Evolutionary conservation across 441 rosid genomes (phyloP).

Genomic region (Gossypium gossypioides): DNA sequence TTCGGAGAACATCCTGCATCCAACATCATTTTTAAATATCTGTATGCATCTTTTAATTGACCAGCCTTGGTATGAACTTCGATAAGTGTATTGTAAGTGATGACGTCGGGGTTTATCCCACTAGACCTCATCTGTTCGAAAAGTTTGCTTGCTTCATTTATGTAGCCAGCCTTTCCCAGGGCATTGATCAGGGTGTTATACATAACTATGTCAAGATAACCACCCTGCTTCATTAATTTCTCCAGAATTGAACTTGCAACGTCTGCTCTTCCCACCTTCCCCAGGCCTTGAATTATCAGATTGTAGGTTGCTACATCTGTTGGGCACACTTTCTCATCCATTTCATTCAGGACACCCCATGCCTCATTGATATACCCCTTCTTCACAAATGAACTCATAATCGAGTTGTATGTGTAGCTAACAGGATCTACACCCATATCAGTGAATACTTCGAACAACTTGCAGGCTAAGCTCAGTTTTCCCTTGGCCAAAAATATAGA

Average conservation of each 20-base stretch:
- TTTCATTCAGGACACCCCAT: conserved; percentile 52
- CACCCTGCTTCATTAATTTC: conserved; percentile 60
- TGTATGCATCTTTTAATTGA: conserved; percentile 56
- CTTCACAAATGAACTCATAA: conserved; percentile 76
- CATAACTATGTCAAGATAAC: conserved; percentile 72
- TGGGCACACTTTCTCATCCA: conserved; percentile 56
- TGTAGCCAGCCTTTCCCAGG: conserved; percentile 62
- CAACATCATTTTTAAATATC: conserved; percentile 58
- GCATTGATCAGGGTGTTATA: conserved; percentile 75
- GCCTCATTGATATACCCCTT: conserved; percentile 66
- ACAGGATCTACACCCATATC: conserved; percentile 52
- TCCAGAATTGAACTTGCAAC: conserved; percentile 59
- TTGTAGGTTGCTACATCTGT: conserved; percentile 73
- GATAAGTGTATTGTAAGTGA: conserved; percentile 69
- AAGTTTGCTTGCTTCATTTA: conserved; percentile 53
- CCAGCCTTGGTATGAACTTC: conserved; percentile 79
- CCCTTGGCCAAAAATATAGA: conserved; percentile 55
- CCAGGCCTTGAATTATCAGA: conserved; percentile 66
- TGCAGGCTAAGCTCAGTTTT: conserved; percentile 64
- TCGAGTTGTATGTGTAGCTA: conserved; percentile 67
- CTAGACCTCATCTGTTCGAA: conserved; percentile 63
- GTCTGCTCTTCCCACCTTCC: conserved; percentile 80
- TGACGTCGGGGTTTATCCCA: conserved; percentile 71
- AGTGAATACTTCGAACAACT: conserved; percentile 39
- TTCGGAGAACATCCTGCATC: conserved; percentile 70